These are phyloP conservation scores for Amanita rubescens DNA, from an alignment of 768 basidiomycete species.

Conservation along the genomic window DNA sequence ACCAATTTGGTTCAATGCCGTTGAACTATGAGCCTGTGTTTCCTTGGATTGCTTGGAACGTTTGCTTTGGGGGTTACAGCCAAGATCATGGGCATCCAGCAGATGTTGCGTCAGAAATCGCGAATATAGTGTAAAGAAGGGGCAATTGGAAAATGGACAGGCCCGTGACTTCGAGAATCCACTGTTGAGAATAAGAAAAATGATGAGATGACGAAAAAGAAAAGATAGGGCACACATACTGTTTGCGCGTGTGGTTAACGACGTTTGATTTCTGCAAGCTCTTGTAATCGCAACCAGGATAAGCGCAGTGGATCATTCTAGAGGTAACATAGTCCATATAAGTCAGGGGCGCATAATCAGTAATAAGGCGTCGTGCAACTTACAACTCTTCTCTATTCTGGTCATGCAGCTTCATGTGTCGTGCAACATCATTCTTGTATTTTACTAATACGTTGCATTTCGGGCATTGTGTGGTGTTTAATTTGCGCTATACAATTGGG, in stretches of 20 bases:
- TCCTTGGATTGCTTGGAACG: neutral
- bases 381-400: neutral
- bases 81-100: neutral
- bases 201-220: neutral
- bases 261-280: conserved; percentile 1
- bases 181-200: neutral
- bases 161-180: neutral
- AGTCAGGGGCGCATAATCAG: too few species aligned
- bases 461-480: neutral
- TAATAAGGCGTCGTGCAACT: neutral
- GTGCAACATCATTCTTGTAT: conserved; percentile 1
- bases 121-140: neutral
- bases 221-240: neutral
- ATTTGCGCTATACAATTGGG: neutral
- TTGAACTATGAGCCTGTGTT: neutral
- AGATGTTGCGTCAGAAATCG: neutral
- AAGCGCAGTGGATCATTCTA: neutral
- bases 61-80: neutral
- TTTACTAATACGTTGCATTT: neutral
- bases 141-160: neutral
- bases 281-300: neutral
- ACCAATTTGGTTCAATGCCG: neutral
- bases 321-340: neutral
- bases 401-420: neutral
- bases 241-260: neutral